Evolutionary conservation across 345 rosid genomes (phyloP).

Genomic region (Camelina hispida): DNA sequence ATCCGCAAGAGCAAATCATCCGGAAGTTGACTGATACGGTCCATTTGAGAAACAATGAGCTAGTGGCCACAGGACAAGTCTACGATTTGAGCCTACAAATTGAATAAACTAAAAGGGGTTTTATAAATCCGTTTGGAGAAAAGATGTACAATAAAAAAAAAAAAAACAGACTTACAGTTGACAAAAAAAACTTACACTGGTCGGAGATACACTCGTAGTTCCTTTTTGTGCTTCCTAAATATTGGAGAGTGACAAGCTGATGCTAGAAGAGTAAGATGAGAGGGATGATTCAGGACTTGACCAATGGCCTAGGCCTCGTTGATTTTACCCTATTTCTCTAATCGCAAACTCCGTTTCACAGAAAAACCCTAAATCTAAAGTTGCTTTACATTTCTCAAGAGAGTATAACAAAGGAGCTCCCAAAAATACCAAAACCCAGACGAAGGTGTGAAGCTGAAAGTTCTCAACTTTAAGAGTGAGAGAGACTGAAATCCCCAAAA

Average conservation of each 20-base stretch:
- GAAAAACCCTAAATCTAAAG: not conserved
- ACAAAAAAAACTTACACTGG: not conserved
- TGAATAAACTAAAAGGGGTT: not conserved
- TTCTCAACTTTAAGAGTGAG: not conserved
- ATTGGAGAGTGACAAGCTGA: not conserved
- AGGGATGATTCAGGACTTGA: not conserved
- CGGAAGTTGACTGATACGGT: conserved; percentile 12
- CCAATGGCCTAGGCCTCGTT: not conserved
- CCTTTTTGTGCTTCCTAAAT: not conserved
- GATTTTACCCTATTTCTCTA: not conserved
- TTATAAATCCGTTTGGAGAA: not conserved
- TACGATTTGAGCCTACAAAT: not conserved
- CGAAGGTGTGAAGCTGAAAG: not conserved
- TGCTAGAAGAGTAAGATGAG: not conserved
- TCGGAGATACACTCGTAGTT: not conserved
- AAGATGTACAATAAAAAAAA: not conserved
- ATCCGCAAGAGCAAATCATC: conserved; percentile 33
- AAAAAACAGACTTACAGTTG: too few relatives aligned
- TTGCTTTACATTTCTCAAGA: not conserved
- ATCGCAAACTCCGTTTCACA: not conserved
- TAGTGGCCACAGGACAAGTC: not conserved
- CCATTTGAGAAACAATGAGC: conserved; percentile 10
- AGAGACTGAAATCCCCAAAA: not conserved
- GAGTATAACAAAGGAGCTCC: not conserved
- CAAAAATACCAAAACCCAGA: not conserved